Conservation (phyloP, 495 filamentous ascomycete species). For the Saxophila tyrrhenica region DNA sequence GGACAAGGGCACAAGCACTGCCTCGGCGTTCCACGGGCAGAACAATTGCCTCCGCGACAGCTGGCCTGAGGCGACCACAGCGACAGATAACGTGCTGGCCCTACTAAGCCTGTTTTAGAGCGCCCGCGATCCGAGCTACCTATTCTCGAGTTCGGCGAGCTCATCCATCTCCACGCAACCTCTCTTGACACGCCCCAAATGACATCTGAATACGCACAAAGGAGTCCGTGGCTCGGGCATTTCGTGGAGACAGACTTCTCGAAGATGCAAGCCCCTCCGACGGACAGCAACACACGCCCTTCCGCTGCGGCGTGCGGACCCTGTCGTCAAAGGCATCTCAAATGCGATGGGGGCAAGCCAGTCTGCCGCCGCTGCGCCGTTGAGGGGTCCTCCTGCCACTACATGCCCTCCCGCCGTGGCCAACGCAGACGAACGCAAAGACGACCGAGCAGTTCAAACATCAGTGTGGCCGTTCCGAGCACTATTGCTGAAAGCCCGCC, state of each 20-base stretch:
- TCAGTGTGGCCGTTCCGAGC: neutral
- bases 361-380: constrained; percentile 33
- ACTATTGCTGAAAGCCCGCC: neutral
- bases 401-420: constrained; percentile 42
- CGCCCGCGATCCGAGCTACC: no score
- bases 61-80: no score
- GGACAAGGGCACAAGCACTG: no score
- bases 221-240: neutral
- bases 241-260: neutral
- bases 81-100: no score
- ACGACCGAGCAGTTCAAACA: constrained; percentile 5
- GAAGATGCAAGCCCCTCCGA: neutral
- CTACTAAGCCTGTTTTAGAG: no score
- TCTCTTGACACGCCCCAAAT: no score
- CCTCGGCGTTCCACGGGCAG: no score
- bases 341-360: constrained; percentile 42
- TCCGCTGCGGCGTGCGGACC: neutral
- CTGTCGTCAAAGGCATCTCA: constrained; percentile 12
- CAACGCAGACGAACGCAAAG: constrained; percentile 29
- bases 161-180: no score
- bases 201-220: neutral
- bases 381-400: constrained; percentile 36
- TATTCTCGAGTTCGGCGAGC: no score
- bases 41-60: no score
- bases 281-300: neutral